A percentile compares a stretch with the other conserved stretches of the same genome.
phyloP scores from a whole-genome alignment of 805 yeast genomes.

The Tetrapisispora fleetii region DNA sequence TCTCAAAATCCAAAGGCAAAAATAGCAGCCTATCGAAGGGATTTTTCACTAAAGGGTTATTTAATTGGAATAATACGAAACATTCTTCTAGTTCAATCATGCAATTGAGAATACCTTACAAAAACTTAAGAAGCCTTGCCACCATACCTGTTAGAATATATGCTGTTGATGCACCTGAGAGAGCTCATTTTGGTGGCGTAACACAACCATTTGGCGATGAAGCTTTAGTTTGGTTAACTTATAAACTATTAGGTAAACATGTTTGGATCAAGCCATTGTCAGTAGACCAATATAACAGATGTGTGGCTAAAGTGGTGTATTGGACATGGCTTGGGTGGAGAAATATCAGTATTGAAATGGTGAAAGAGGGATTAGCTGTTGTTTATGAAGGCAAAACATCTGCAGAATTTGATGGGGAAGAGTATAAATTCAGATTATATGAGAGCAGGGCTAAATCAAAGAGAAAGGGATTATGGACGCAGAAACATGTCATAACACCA shows the following conservation, averaged over 20 bases:
- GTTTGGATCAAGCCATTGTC: conserved; percentile 71
- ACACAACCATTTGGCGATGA: conserved; percentile 84
- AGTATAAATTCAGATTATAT: conserved; percentile 43
- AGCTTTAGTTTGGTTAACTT: conserved; percentile 67
- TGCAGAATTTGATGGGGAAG: conserved; percentile 80
- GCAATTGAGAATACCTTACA: conserved; percentile 18
- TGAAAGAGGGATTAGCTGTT: conserved; percentile 70
- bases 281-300: conserved; percentile 80
- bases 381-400: conserved; percentile 77
- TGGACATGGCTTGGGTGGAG: conserved; percentile 45
- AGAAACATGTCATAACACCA: conserved; percentile 52
- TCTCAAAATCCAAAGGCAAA: not conserved
- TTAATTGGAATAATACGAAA: not conserved
- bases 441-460: conserved; percentile 51
- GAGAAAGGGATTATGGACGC: conserved; percentile 62
- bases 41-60: not conserved
- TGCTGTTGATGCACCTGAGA: conserved; percentile 96
- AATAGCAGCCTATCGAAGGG: not conserved
- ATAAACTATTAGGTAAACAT: conserved; percentile 52
- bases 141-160: conserved; percentile 77
- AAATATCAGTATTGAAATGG: conserved; percentile 84
- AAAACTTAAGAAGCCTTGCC: conserved; percentile 24
- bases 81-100: conserved; percentile 17
- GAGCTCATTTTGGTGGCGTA: conserved; percentile 88
- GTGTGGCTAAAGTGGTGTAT: conserved; percentile 66